Evolutionary conservation across 352 stramenopile genomes (phyloP), one percentile per base, ranked within the genome.

Genomic region (Phytopythium boreale): DNA sequence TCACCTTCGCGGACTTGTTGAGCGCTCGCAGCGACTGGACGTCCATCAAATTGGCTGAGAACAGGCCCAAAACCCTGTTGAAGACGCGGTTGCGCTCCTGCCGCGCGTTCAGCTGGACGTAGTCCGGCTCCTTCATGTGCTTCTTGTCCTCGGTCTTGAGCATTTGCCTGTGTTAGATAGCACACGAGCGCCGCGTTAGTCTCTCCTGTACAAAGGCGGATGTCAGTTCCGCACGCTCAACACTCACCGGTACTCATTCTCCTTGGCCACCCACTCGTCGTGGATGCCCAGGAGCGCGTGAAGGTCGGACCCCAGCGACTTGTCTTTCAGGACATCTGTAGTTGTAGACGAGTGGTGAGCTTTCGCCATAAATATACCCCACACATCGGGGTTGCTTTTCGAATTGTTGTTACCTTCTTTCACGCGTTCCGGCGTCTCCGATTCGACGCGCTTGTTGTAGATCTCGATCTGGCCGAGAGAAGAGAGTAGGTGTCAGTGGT

Each of bases 131-230:
- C 47, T 89, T 87, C 72, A 96, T 76, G 63, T 88, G 67, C 53
- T 96, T 96, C 64, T 96, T 96, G 72, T 96, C 87, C 63, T 96
- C 87, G 0, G 84, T 92, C 71, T 96, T 96, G 20, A 96, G 79
- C 84, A 96, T 90, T 82, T 92, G 85, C 15, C 85, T 94, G 41
- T 15, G 34, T 2, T 31, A 60, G 20, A 15, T 11, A 26, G 29
- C 37, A 17, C 44, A 50, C 27, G 44, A 4, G 10, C 19, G 53
- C n/a, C 59, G 41, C 31, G 55, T 34, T 14, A 53, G 47, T 2
- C 29, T 29, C 44, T 51, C n/a, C 8, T n/a, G 6, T 17, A 7
- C 19, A 26, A 46, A 8, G n/a, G 34, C 37, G 37, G 34, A 1
- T 39, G 34, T 15, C 10, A 39, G 34, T 39, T 39, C 6, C 19